phyloP scores from a whole-genome alignment of 192 early-diverging fungal genomes.

The Funneliformis geosporum region DNA sequence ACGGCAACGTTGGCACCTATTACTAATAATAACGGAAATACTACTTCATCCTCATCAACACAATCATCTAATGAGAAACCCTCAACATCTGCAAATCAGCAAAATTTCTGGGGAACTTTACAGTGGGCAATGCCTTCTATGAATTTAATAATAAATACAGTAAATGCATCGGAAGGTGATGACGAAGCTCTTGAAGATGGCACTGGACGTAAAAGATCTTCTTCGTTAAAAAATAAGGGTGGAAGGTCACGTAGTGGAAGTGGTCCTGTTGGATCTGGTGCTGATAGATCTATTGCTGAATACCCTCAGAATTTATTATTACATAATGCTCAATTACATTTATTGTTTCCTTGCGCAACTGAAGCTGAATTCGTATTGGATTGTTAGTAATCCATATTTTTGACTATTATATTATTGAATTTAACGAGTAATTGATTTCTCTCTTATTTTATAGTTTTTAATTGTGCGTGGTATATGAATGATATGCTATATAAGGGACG shows the following conservation, averaged over 20 bases:
- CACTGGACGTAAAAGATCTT: background rate
- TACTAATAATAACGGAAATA: background rate
- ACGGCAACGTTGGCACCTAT: background rate
- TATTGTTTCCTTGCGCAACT: slow-evolving; percentile 30
- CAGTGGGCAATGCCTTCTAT: slow-evolving; percentile 18
- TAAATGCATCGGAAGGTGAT: slow-evolving; percentile 9
- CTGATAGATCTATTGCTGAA: background rate
- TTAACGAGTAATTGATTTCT: slow-evolving; percentile 29
- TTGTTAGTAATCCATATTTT: slow-evolving; percentile 18
- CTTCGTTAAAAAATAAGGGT: background rate
- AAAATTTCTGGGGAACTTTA: slow-evolving; percentile 25
- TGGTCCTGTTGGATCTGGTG: slow-evolving; percentile 4
- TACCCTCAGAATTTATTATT: slow-evolving; percentile 11
- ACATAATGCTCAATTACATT: slow-evolving; percentile 30
- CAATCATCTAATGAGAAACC: slow-evolving; percentile 5
- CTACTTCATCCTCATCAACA: background rate
- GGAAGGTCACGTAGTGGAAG: slow-evolving; percentile 10
- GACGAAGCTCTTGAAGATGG: background rate
- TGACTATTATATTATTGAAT: background rate
- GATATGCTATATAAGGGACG: slow-evolving; percentile 52
- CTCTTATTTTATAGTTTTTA: slow-evolving; percentile 39
- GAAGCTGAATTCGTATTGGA: slow-evolving; percentile 37
- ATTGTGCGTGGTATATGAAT: slow-evolving; percentile 13
- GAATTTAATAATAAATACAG: slow-evolving; percentile 21
- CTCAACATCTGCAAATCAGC: background rate